Percentiles rank a stretch among this genome's conserved stretches.
Conservation (phyloP, 169 alveolate genomes). For the Cytauxzoon felis region DNA sequence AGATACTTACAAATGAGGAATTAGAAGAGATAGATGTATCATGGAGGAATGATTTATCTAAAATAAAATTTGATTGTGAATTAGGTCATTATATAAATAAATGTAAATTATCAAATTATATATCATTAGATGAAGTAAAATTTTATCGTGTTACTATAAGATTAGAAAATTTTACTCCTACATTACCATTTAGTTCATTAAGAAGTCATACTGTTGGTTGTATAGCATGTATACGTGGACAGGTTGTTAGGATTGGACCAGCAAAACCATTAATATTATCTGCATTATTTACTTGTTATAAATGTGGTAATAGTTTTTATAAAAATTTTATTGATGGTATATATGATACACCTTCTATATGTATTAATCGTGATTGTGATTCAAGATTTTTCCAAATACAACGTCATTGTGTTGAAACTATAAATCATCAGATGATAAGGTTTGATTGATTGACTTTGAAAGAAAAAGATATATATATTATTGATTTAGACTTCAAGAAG, state of each 20-base stretch:
- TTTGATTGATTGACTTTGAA: background rate
- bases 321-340: constrained; percentile 22
- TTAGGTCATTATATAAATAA: background rate
- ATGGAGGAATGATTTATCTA: background rate
- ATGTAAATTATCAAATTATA: background rate
- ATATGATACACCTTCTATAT: constrained; percentile 15
- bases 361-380: constrained; percentile 8
- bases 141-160: constrained; percentile 6
- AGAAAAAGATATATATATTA: background rate
- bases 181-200: constrained; percentile 1
- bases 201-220: constrained; percentile 43
- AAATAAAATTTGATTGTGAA: background rate
- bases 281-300: constrained; percentile 31
- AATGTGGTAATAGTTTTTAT: constrained; percentile 27
- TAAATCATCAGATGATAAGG: constrained; percentile 19
- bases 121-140: constrained; percentile 12
- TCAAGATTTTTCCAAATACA: background rate
- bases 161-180: constrained; percentile 19
- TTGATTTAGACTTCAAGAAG: constrained; percentile 17
- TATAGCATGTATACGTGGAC: constrained; percentile 33
- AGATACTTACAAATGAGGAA: background rate
- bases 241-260: constrained; percentile 24
- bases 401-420: constrained; percentile 29
- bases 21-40: background rate
- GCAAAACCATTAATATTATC: constrained; percentile 25